Percentiles rank a stretch among this genome's conserved stretches.
These are phyloP conservation scores for Datisca glomerata DNA, from an alignment of 306 rosid species.

Conservation along the genomic window DNA sequence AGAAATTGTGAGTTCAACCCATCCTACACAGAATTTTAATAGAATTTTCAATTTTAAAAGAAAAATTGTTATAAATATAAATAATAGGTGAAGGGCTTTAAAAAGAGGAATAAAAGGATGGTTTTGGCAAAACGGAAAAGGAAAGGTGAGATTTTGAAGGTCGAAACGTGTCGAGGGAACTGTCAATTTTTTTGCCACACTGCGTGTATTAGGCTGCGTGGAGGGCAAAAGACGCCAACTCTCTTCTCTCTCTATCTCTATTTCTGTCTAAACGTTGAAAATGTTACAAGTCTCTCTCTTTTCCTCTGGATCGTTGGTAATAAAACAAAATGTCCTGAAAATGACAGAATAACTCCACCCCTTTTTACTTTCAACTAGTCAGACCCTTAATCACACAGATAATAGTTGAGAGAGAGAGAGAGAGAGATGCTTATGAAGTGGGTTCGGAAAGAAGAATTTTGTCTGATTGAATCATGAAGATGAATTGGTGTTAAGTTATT, in stretches of 20 bases:
- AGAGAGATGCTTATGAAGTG: not conserved
- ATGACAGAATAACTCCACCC: constrained; percentile 10
- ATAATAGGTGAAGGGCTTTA: too few species aligned
- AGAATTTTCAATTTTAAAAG: too few species aligned
- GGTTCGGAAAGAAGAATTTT: too few species aligned
- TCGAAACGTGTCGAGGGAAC: constrained; percentile 43
- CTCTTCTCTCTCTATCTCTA: constrained; percentile 12
- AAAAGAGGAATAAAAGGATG: too few species aligned
- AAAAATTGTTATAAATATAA: too few species aligned
- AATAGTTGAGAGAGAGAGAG: not conserved
- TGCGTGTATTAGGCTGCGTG: constrained; percentile 91
- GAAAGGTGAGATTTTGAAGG: constrained; percentile 17
- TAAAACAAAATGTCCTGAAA: too few species aligned
- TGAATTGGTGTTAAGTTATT: too few species aligned
- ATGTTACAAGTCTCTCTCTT: constrained; percentile 24
- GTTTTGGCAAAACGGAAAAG: too few species aligned
- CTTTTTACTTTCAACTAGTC: not conserved
- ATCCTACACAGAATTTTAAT: too few species aligned
- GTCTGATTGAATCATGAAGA: too few species aligned
- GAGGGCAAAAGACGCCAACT: constrained; percentile 93
- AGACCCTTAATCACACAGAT: not conserved
- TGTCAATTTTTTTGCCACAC: constrained; percentile 36
- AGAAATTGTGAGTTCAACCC: too few species aligned
- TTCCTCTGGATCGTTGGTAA: too few species aligned
- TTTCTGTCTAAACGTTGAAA: constrained; percentile 39